Base-by-base conservation (phyloP, 139 green algal genomes). In the Chlorella sorokiniana region DNA sequence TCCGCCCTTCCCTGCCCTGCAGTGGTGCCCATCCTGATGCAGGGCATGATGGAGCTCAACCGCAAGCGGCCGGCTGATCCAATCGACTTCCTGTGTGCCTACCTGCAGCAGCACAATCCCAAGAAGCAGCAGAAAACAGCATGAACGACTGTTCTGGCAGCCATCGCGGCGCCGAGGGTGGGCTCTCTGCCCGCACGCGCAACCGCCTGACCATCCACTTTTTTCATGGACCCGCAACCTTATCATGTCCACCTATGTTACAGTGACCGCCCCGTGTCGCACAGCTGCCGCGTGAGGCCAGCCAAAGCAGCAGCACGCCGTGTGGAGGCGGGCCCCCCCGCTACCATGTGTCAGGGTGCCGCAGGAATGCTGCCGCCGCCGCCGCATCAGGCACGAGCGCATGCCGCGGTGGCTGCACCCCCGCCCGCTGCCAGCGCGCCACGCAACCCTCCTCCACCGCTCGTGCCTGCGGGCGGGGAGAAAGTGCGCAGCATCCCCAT, bases 391-490 rank as follows among this genome's bases (percentile, higher is more conserved):
- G 18, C 23, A 81, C 40, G 35, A 91, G 76, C 76, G 63, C 38
- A 48, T 94, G 89, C 9, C 35, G 40, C 35, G 87, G 91, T 11
- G 91, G 80, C 37, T 85, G 69, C 27, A 93, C 81, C 1, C 90
- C 91, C 5, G 61, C 59, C 8, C 54, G 31, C 35, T 76, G 70
- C 88, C 91, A 94, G 1, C 86, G 71, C 22, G 37, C 54, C 38
- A 94, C 91, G 51, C 84, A 92, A 0, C 69, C 78, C 62, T 93
- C 86, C 85, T 95, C 91, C 25, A 94, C 33, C 9, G 76, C 42
- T n/a, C 91, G 72, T 2, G 91, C 90, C 83, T 91, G 84, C 61
- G 16, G 56, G 56, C 22, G 23, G 6, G 18, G 10, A 33, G 6
- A 33, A n/a, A 65, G 56, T 22, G 16, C 56, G 18, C 56, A 65